phyloP scores from a whole-genome alignment of 345 rosid genomes.

The Aethionema arabicum region DNA sequence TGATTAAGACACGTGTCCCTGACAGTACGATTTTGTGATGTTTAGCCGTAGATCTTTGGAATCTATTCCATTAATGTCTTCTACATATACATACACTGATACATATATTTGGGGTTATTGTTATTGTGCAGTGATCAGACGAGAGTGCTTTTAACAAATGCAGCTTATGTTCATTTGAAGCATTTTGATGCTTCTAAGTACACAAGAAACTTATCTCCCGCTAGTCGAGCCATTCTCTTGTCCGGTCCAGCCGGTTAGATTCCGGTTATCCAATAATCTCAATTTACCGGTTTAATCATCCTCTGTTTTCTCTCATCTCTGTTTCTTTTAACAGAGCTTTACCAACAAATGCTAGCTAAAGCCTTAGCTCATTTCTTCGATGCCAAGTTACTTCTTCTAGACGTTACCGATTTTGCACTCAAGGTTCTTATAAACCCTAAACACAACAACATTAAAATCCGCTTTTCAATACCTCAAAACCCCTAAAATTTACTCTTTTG shows the following conservation, averaged over 20 bases:
- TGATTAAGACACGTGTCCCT: conserved; percentile 24
- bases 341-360: conserved; percentile 97
- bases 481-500: background rate
- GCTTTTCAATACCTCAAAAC: background rate
- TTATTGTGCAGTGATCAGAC: conserved; percentile 77
- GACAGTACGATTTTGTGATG: conserved; percentile 13
- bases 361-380: conserved; percentile 94
- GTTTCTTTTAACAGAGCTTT: conserved; percentile 57
- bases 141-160: conserved; percentile 72
- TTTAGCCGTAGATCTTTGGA: conserved; percentile 24
- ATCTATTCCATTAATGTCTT: conserved; percentile 7
- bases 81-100: background rate
- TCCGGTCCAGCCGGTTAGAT: conserved; percentile 92
- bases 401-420: conserved; percentile 77
- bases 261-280: background rate
- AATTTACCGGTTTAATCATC: background rate
- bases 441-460: background rate
- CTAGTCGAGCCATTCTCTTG: conserved; percentile 80
- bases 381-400: conserved; percentile 84
- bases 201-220: conserved; percentile 80
- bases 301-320: background rate
- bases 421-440: conserved; percentile 45
- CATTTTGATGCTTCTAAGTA: conserved; percentile 82
- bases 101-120: conserved; percentile 3
- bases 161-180: conserved; percentile 93